Evolutionary conservation across 164 flowering plant genomes (phyloP).

Genomic region (Annona squamosa): DNA sequence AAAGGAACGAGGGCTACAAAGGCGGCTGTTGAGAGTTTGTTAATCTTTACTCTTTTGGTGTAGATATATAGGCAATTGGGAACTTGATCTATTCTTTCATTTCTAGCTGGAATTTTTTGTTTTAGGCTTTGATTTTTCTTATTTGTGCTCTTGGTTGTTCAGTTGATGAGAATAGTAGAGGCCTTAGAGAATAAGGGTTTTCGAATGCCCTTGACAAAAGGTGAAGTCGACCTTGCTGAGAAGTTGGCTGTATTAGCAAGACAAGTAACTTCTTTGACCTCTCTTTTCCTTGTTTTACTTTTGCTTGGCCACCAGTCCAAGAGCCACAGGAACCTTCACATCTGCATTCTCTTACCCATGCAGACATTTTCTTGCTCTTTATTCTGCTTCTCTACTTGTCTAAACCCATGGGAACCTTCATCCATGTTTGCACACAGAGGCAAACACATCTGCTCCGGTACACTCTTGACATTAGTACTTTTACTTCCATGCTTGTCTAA

Average conservation of each 20-base stretch:
- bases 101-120: background rate
- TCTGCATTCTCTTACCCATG: background rate
- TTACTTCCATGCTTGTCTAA: too few relatives aligned
- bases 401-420: too few relatives aligned
- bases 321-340: background rate
- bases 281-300: constrained; percentile 1
- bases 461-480: too few relatives aligned
- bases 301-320: constrained; percentile 29
- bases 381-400: too few relatives aligned
- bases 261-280: constrained; percentile 47
- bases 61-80: background rate
- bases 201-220: constrained; percentile 75
- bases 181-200: constrained; percentile 86
- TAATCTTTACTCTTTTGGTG: background rate
- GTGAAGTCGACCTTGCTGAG: constrained; percentile 91
- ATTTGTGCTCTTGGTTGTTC: background rate
- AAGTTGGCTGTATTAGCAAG: constrained; percentile 66
- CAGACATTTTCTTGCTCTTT: too few relatives aligned
- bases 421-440: too few relatives aligned
- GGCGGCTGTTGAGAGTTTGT: constrained; percentile 85
- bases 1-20: constrained; percentile 86
- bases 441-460: too few relatives aligned
- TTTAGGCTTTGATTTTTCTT: background rate
- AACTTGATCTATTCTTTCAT: background rate
- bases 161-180: constrained; percentile 94